Percentiles rank a stretch among this genome's conserved stretches.
Evolutionary conservation across 768 basidiomycete genomes (phyloP).

Genomic region (Gloeostereum incarnatum): DNA sequence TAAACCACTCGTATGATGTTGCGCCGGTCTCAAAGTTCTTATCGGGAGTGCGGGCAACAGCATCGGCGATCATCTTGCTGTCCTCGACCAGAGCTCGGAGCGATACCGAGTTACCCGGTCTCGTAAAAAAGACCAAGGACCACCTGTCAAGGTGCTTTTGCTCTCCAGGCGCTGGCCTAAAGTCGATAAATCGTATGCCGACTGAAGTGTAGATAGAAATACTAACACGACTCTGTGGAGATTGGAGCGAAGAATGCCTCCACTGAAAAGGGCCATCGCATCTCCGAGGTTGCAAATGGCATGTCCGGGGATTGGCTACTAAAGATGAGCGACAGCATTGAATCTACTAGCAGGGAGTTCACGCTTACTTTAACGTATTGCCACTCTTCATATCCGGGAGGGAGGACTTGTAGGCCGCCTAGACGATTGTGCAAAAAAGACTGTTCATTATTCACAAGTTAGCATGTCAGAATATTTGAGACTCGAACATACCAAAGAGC

Average conservation of each 20-base stretch:
- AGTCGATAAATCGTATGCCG: conserved; percentile 10
- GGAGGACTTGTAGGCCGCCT: conserved; percentile 5
- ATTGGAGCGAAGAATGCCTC: conserved; percentile 41
- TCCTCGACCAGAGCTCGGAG: conserved; percentile 29
- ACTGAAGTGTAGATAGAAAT: background rate
- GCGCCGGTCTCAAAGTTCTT: conserved; percentile 5
- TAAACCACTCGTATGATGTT: conserved; percentile 3
- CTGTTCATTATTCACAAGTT: background rate
- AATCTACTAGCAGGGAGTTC: background rate
- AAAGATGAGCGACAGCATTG: conserved; percentile 22
- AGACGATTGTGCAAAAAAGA: conserved; percentile 5
- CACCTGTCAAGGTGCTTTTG: conserved; percentile 33
- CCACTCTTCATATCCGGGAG: conserved; percentile 29
- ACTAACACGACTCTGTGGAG: conserved; percentile 39
- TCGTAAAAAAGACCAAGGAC: conserved; percentile 43
- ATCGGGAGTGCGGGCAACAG: conserved; percentile 18
- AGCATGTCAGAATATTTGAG: conserved; percentile 7
- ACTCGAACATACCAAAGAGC: conserved; percentile 6
- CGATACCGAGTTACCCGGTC: conserved; percentile 28
- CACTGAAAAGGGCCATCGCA: conserved; percentile 38
- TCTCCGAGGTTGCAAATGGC: conserved; percentile 41
- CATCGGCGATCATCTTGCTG: conserved; percentile 28
- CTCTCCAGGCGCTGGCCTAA: conserved; percentile 32
- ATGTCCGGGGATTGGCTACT: conserved; percentile 30
- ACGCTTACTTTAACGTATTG: conserved; percentile 26